Evolutionary conservation across 73 alveolate species (phyloP).

Genomic region (Breviolum minutum): DNA sequence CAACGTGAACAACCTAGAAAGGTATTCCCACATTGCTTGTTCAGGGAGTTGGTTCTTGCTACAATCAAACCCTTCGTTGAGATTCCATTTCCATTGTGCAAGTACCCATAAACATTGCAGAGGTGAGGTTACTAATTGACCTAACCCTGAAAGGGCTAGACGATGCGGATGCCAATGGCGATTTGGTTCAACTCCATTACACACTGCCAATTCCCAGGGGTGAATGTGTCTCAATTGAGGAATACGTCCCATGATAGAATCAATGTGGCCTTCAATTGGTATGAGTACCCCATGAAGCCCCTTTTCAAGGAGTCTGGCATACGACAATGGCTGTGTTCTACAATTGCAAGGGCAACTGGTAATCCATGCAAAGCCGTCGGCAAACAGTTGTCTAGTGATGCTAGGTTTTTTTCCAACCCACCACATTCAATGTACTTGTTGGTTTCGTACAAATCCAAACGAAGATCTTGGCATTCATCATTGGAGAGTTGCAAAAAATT

Average conservation of each 20-base stretch:
- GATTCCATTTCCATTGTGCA: too few species aligned
- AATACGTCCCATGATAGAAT: background rate
- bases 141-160: background rate
- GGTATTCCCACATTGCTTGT: background rate
- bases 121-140: background rate
- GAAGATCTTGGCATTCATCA: background rate
- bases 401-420: background rate
- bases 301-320: background rate
- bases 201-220: background rate
- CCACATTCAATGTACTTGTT: background rate
- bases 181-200: background rate
- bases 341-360: background rate
- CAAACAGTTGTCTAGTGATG: too few species aligned
- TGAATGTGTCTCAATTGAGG: background rate
- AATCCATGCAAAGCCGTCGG: background rate
- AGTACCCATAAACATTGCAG: background rate
- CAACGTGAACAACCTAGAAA: background rate
- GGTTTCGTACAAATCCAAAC: background rate
- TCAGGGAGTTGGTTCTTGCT: too few species aligned
- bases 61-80: too few species aligned
- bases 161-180: background rate
- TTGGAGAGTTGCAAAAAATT: background rate
- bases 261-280: background rate
- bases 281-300: background rate
- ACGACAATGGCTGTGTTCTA: background rate